Evolutionary conservation across 2,329 filamentous ascomycete genomes (phyloP), one percentile per base, ranked within the genome.

Genomic region (Microcyclosporella mali): DNA sequence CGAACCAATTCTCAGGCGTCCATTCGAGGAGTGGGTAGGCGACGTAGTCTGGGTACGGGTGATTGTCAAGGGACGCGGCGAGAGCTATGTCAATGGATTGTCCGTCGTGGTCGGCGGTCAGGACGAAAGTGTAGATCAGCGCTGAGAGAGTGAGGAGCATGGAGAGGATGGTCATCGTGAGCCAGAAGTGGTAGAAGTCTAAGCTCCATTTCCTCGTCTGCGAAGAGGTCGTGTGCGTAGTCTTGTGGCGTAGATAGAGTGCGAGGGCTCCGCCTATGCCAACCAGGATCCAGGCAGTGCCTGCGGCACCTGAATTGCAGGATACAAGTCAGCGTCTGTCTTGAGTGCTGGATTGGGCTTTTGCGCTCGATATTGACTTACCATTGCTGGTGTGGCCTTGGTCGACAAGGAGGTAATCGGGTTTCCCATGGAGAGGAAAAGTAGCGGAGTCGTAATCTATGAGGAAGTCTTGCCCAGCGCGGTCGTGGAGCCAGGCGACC

Each of bases 371-470:
- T n/a, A n/a, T n/a, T n/a, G n/a, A n/a, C n/a, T n/a, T n/a, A n/a
- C 57, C 58, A 42, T 61, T 61, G 42, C 47, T 47, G 25, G 56
- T 55, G 33, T 61, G 58, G 36, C 58, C 58, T 46, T 60, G 56
- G 43, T 61, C 41, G 16, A 53, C 40, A 15, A 59, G 50, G 2
- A 58, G 47, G 17, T 64, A 56, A 38, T 66, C 65, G 40, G 66
- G 65, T 47, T 68, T 67, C 50, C 68, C 68, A 33, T 61, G 62
- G 33, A 71, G 64, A 3, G 49, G 32, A 35, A 60, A 56, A 21
- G 59, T 66, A 18, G 62, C 34, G 33, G 17, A 32, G 27, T 49
- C 40, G 31, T 50, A 50, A 37, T 35, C 29, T 46, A 58, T 43
- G 16, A 42, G 34, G 47, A 58, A 59, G 39, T 41, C 44, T 14